Conservation (phyloP, 495 filamentous ascomycete genomes). For the Hypoxylon lienhwacheense region DNA sequence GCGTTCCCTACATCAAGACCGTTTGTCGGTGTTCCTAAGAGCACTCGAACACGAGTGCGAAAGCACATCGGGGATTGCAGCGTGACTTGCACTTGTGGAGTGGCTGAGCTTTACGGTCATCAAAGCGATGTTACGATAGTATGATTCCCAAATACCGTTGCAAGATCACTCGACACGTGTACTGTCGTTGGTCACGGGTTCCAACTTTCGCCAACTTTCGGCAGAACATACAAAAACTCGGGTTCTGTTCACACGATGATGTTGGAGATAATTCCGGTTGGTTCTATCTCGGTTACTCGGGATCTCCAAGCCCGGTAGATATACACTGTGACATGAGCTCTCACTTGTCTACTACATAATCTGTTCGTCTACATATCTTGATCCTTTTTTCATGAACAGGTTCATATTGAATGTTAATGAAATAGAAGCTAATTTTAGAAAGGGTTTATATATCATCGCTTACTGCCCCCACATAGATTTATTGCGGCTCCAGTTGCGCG, state of each 20-base stretch:
- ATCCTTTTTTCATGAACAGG: neutral
- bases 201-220: neutral
- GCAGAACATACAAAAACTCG: conserved; percentile 8
- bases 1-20: conserved; percentile 37
- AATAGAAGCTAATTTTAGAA: neutral
- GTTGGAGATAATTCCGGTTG: conserved; percentile 2
- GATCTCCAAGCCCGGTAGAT: conserved; percentile 20
- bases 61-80: conserved; percentile 36
- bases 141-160: neutral
- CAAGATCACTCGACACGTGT: neutral
- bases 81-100: conserved; percentile 29
- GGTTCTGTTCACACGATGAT: conserved; percentile 3
- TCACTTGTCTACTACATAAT: neutral
- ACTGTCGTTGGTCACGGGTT: neutral
- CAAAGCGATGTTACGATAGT: conserved; percentile 27
- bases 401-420: neutral
- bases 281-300: conserved; percentile 21
- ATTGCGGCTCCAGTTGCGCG: no score
- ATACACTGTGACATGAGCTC: conserved; percentile 8
- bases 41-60: conserved; percentile 20
- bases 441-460: no score
- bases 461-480: no score
- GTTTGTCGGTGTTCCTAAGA: conserved; percentile 34
- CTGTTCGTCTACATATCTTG: neutral
- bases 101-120: conserved; percentile 29